phyloP scores from a whole-genome alignment of 2,329 filamentous ascomycete species.

The Zymoseptoria ardabiliae region DNA sequence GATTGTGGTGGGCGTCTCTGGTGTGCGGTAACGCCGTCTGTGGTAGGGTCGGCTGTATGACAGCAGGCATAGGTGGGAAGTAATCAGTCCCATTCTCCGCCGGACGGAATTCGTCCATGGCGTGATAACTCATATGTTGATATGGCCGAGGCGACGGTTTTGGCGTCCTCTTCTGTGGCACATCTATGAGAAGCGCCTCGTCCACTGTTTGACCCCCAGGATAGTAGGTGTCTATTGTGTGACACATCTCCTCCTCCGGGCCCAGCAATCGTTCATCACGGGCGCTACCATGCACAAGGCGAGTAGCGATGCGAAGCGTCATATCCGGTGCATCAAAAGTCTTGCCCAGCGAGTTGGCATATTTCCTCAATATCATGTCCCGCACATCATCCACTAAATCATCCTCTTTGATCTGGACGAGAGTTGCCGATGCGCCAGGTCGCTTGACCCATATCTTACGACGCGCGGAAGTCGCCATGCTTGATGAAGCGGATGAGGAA shows the following conservation, averaged over 20 bases:
- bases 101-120: slow-evolving; percentile 56
- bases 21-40: slow-evolving; percentile 32
- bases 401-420: slow-evolving; percentile 77
- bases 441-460: slow-evolving; percentile 95
- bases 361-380: slow-evolving; percentile 87
- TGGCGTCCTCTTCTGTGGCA: slow-evolving; percentile 68
- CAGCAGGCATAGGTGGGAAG: slow-evolving; percentile 63
- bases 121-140: slow-evolving; percentile 46
- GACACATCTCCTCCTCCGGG: slow-evolving; percentile 76
- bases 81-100: slow-evolving; percentile 70
- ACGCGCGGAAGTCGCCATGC: slow-evolving; percentile 35
- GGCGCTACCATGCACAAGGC: slow-evolving; percentile 34
- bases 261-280: slow-evolving; percentile 60
- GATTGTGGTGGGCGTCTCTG: slow-evolving; percentile 25
- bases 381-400: slow-evolving; percentile 92
- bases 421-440: slow-evolving; percentile 74
- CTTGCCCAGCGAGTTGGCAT: slow-evolving; percentile 82
- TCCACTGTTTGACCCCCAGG: slow-evolving; percentile 80
- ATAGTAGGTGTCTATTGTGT: slow-evolving; percentile 73
- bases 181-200: slow-evolving; percentile 86
- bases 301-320: slow-evolving; percentile 66
- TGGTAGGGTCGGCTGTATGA: slow-evolving; percentile 35
- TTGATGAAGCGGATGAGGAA: slow-evolving; percentile 13
- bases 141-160: slow-evolving; percentile 64
- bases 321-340: slow-evolving; percentile 89